Conservation (phyloP, 352 stramenopile species). For the Globisporangium canariense region DNA sequence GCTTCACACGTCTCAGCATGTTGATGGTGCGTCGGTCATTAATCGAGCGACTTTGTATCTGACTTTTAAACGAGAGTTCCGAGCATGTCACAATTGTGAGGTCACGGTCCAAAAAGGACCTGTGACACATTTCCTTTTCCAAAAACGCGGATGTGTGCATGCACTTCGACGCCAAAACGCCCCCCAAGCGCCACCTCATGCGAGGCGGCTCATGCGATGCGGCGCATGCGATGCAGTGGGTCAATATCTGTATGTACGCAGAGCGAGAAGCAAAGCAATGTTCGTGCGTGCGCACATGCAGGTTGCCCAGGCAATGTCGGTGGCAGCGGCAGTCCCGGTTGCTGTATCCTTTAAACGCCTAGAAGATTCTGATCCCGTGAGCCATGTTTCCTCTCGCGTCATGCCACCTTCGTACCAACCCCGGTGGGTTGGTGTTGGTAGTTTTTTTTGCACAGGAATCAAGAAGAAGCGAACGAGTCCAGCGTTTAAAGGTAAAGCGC, state of each 20-base stretch:
- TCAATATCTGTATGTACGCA: background rate
- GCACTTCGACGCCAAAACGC: background rate
- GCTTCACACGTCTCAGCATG: constrained; percentile 4
- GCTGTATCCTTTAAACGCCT: too few species aligned
- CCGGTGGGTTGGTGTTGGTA: background rate
- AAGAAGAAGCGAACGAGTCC: background rate
- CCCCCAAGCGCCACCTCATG: background rate
- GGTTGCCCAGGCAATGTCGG: too few species aligned
- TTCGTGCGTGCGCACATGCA: background rate
- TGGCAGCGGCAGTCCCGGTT: too few species aligned
- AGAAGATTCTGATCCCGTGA: background rate
- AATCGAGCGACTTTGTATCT: background rate
- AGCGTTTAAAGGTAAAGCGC: background rate
- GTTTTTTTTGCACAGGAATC: background rate
- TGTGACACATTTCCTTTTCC: background rate
- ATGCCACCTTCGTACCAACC: background rate
- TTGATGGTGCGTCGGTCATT: background rate
- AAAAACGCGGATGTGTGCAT: background rate
- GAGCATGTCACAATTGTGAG: background rate
- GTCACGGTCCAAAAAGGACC: background rate
- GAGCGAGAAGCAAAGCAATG: background rate
- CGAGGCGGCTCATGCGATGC: background rate
- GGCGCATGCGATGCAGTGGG: background rate
- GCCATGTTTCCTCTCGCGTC: background rate
- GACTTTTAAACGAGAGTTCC: background rate